Conservation (phyloP, 495 filamentous ascomycete genomes). For the Evernia prunastri region DNA sequence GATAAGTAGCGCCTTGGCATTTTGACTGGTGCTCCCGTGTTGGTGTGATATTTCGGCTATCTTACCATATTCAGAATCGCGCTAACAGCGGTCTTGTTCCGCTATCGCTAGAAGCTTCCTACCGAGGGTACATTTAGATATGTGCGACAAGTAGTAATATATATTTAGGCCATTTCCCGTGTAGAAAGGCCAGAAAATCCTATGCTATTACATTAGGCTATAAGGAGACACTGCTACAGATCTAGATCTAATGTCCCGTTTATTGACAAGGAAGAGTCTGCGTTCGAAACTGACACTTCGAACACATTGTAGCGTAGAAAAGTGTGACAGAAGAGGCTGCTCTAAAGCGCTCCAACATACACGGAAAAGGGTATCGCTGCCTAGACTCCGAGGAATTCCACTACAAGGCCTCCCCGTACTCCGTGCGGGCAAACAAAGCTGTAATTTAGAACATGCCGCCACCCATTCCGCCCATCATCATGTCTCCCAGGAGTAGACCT, state of each 20-base stretch:
- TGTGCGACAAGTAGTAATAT: too few species aligned
- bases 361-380: slow-evolving; percentile 3
- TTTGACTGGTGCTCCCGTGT: too few species aligned
- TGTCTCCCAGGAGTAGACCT: slow-evolving; percentile 35
- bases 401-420: background rate
- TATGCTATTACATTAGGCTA: too few species aligned
- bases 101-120: too few species aligned
- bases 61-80: too few species aligned
- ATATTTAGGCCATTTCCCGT: too few species aligned
- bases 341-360: background rate
- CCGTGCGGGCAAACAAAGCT: background rate
- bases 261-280: too few species aligned
- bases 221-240: background rate
- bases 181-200: too few species aligned
- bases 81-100: too few species aligned
- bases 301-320: background rate
- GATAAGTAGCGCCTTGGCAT: background rate
- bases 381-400: background rate
- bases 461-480: slow-evolving; percentile 18
- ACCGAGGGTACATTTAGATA: too few species aligned
- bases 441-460: slow-evolving; percentile 12
- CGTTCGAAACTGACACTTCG: background rate
- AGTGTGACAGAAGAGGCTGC: background rate
- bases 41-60: too few species aligned
- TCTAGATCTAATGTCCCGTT: too few species aligned